A percentile compares a stretch with the other conserved stretches of the same genome.
Evolutionary conservation across 2,329 filamentous ascomycete species (phyloP).

Genomic region (Botrytis porri): DNA sequence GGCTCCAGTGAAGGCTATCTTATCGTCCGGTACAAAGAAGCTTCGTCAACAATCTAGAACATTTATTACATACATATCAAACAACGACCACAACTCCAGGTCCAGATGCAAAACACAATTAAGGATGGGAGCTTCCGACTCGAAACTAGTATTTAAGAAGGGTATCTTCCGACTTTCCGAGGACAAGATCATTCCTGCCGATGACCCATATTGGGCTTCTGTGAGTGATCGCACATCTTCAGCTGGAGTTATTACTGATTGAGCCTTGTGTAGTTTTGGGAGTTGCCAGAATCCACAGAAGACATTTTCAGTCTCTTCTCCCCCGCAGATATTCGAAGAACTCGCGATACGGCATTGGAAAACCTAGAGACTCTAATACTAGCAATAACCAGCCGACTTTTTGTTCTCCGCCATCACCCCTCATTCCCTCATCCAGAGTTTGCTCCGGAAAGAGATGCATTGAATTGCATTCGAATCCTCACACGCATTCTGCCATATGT

Average conservation of each 20-base stretch:
- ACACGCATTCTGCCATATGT: conserved; percentile 87
- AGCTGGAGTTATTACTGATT: conserved; percentile 21
- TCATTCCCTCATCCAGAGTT: conserved; percentile 86
- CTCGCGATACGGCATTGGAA: conserved; percentile 77
- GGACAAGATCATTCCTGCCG: conserved; percentile 78
- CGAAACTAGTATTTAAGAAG: conserved; percentile 97
- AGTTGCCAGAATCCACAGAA: conserved; percentile 90
- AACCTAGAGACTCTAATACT: conserved; percentile 89
- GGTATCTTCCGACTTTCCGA: conserved; percentile 97
- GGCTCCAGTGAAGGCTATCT: conserved; percentile 12
- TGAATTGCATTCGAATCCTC: conserved; percentile 91
- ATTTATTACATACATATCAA: conserved; percentile 19
- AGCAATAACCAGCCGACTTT: conserved; percentile 78
- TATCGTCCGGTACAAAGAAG: conserved; percentile 16
- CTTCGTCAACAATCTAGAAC: conserved; percentile 18
- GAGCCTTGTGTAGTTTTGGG: conserved; percentile 73
- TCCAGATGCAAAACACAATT: conserved; percentile 31
- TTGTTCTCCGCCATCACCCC: conserved; percentile 79
- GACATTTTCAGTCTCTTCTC: conserved; percentile 97
- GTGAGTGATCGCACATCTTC: conserved; percentile 50
- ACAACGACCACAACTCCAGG: conserved; percentile 16
- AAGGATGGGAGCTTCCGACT: conserved; percentile 93
- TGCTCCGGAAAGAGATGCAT: conserved; percentile 78
- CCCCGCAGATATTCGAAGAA: conserved; percentile 80
- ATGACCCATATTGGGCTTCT: conserved; percentile 90